Conservation (phyloP, 148 eudicot genomes). For the Euryodendron excelsum region DNA sequence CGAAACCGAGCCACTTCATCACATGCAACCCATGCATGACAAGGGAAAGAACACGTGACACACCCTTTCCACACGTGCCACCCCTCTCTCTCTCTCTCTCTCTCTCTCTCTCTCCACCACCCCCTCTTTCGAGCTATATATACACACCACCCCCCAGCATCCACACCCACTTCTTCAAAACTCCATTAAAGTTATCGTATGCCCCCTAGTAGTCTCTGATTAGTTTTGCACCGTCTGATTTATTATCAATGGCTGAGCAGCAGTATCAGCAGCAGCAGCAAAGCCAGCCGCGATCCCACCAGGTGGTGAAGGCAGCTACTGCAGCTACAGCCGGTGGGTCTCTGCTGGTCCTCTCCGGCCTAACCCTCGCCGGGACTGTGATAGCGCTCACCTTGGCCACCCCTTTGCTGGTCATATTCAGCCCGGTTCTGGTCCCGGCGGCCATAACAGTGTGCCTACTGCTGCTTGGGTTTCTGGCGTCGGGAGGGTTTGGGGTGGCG, state of each 20-base stretch:
- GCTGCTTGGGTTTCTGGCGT: slow-evolving; percentile 43
- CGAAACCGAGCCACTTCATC: not conserved
- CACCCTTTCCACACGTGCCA: not conserved
- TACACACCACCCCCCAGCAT: not conserved
- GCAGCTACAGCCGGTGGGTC: slow-evolving; percentile 41
- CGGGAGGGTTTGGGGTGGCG: slow-evolving; percentile 65
- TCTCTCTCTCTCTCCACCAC: not conserved
- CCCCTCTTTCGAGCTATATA: not conserved
- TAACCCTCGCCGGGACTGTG: slow-evolving; percentile 44
- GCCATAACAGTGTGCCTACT: slow-evolving; percentile 37
- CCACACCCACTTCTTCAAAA: no score
- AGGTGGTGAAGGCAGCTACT: slow-evolving; percentile 44
- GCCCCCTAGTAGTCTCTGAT: no score
- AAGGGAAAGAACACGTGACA: not conserved
- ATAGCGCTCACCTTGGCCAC: slow-evolving; percentile 47
- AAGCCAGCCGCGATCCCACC: slow-evolving; percentile 30
- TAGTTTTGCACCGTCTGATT: not conserved
- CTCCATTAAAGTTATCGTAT: no score
- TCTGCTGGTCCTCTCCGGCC: slow-evolving; percentile 33
- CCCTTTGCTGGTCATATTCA: slow-evolving; percentile 54
- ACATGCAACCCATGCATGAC: slow-evolving; percentile 12
- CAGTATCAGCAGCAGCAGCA: slow-evolving; percentile 3
- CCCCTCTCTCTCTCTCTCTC: not conserved
- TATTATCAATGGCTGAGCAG: not conserved
- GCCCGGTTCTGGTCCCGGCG: slow-evolving; percentile 66